Base-by-base conservation (phyloP, 2,329 filamentous ascomycete genomes). In the Venturia carpophila region DNA sequence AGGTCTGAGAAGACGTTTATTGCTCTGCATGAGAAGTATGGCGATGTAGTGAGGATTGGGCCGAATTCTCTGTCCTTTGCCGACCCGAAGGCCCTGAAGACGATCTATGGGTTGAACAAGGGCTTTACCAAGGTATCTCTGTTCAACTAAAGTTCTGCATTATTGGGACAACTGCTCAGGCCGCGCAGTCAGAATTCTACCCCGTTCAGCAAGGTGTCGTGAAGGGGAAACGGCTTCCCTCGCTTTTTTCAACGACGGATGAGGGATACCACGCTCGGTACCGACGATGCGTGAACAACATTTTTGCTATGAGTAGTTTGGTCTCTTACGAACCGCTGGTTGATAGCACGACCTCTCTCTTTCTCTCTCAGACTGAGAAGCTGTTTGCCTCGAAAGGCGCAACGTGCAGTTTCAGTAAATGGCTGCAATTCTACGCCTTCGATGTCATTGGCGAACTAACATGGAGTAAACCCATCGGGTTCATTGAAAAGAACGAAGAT, bases 61-160 rank as follows among this genome's bases (percentile, higher is more conserved):
- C 90, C 90, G 0, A 92, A 92, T 68, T 79, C 79, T 0, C 75
- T 94, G 1, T 91, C 88, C 0, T 91, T 94, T 71, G 83, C 87
- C 2, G 83, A 91, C 68, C 89, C 90, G 0, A 83, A 83, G 66
- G 88, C 89, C 0, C 79, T 93, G 69, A 90, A 89, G 75, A 78
- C 79, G 13, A 92, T 94, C 56, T 95, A 94, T 73, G 90, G 90
- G 0, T 75, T 93, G 55, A 93, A 92, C 73, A 92, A 92, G 75
- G 89, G 89, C 0, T 89, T 91, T 69, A 77, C 83, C 60, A 94
- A 94, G 83, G 89, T 89, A 75, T 60, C 74, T 67, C 42, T 34
- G 30, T 34, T 34, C 30, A 6, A 3, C 30, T 34, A 34, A 34
- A 45, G 24, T 10, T 17, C 37, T n/a, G 5, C 5, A 3, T 37